A percentile compares a stretch with the other conserved stretches of the same genome.
phyloP scores from a whole-genome alignment of 257 asterid genomes.

The Knoxia roxburghii region DNA sequence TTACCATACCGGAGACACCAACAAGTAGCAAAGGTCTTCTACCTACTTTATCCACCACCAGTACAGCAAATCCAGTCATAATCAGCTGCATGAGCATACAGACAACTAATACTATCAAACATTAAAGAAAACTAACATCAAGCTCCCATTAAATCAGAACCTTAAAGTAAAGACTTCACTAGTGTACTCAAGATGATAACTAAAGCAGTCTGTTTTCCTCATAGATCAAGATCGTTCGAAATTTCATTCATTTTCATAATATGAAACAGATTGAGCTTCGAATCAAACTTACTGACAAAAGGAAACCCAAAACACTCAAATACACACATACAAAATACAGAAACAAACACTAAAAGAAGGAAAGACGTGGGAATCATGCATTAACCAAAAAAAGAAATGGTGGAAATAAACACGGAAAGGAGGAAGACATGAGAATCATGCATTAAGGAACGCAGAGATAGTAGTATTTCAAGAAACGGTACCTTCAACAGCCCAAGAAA shows the following conservation, averaged over 20 bases:
- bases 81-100: constrained; percentile 45
- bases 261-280: neutral
- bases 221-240: neutral
- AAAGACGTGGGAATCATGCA: too few relatives aligned
- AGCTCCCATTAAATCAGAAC: neutral
- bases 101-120: constrained; percentile 8
- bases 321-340: neutral
- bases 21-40: constrained; percentile 96
- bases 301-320: neutral
- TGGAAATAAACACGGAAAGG: neutral
- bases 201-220: neutral
- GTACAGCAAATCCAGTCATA: constrained; percentile 86
- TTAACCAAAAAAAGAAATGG: too few relatives aligned
- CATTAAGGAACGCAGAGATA: neutral
- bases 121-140: neutral
- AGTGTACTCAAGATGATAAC: neutral
- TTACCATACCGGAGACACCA: constrained; percentile 96
- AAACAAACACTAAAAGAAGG: too few relatives aligned
- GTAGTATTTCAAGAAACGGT: constrained; percentile 17
- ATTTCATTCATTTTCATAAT: neutral
- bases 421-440: neutral
- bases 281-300: neutral
- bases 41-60: constrained; percentile 76
- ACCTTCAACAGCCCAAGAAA: constrained; percentile 86
- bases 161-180: neutral